A percentile compares a stretch with the other conserved stretches of the same genome.
These are phyloP conservation scores for Blastocrithidia nonstop DNA, from an alignment of 208 protist species.

Conservation along the genomic window DNA sequence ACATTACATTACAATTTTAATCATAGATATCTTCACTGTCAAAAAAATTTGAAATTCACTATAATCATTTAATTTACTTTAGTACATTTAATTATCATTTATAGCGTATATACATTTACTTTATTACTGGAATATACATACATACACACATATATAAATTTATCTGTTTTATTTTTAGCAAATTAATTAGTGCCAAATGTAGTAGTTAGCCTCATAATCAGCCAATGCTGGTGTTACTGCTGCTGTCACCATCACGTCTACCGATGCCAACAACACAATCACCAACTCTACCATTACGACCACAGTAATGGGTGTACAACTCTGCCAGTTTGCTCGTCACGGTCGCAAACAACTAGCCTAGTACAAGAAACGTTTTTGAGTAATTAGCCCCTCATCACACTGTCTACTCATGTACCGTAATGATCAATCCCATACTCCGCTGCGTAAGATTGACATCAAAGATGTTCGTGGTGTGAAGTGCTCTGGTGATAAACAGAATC, in stretches of 20 bases:
- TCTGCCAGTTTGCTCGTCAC: constrained; percentile 27
- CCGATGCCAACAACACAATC: neutral
- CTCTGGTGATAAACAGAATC: constrained; percentile 60
- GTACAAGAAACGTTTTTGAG: constrained; percentile 77
- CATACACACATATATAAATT: constrained; percentile 1
- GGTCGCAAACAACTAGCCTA: constrained; percentile 17
- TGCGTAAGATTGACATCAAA: constrained; percentile 17
- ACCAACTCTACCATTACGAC: neutral
- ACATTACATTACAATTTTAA: too few species aligned
- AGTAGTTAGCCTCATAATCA: neutral
- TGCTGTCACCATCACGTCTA: neutral
- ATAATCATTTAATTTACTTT: constrained; percentile 9
- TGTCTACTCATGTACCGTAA: constrained; percentile 74
- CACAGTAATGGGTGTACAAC: constrained; percentile 57
- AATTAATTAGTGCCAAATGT: neutral
- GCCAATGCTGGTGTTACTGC: neutral
- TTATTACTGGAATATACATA: too few species aligned
- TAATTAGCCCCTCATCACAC: constrained; percentile 32
- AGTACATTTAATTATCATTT: constrained; percentile 7
- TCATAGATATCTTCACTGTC: too few species aligned
- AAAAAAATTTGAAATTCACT: too few species aligned
- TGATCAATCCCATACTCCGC: constrained; percentile 53
- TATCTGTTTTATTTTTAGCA: neutral
- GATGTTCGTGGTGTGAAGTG: constrained; percentile 58
- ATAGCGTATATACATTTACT: too few species aligned